Evolutionary conservation across 2,329 filamentous ascomycete species (phyloP).

Genomic region (Stagonosporopsis tanaceti): DNA sequence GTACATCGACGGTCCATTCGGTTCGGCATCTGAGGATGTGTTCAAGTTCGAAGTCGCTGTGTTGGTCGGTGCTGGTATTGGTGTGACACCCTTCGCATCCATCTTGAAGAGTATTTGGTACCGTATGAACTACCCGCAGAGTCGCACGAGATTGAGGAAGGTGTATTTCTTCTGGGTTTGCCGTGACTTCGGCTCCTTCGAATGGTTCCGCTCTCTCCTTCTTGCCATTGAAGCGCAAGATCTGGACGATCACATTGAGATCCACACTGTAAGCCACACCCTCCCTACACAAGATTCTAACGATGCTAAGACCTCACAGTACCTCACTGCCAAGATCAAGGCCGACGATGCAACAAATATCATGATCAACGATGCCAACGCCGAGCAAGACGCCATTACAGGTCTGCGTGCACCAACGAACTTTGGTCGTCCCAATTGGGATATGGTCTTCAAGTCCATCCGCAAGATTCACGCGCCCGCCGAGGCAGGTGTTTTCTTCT

Average conservation of each 20-base stretch:
- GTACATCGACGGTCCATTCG: conserved; percentile 86
- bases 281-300: background rate
- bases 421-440: conserved; percentile 88
- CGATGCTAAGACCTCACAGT: conserved; percentile 53
- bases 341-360: conserved; percentile 87
- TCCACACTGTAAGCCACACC: conserved; percentile 68
- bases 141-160: conserved; percentile 80
- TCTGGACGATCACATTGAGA: conserved; percentile 83
- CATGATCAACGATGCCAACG: conserved; percentile 90
- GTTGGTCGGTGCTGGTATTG: conserved; percentile 60
- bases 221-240: conserved; percentile 88
- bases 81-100: conserved; percentile 61
- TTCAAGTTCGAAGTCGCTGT: conserved; percentile 70
- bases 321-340: conserved; percentile 87
- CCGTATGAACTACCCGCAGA: conserved; percentile 85
- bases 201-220: conserved; percentile 87
- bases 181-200: conserved; percentile 85
- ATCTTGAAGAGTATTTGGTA: conserved; percentile 88
- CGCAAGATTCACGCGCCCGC: conserved; percentile 68
- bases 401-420: conserved; percentile 83
- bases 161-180: conserved; percentile 96
- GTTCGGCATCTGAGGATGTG: conserved; percentile 85
- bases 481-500: conserved; percentile 69
- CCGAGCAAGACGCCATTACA: conserved; percentile 84
- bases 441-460: conserved; percentile 86